Conservation (phyloP, 306 rosid genomes). For the Albizia julibrissin region DNA sequence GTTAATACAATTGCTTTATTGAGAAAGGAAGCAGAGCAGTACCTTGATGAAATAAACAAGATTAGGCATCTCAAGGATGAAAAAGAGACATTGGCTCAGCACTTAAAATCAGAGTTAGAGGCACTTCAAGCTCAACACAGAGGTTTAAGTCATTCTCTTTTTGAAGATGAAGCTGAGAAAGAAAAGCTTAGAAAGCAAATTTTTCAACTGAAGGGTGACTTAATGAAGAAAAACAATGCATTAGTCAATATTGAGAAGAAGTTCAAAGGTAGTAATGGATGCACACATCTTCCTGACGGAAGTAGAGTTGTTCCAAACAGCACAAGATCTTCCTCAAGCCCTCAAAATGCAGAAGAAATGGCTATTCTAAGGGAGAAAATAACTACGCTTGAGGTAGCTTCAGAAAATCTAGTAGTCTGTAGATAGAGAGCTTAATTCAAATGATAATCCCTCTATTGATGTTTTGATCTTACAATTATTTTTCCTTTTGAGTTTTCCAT, state of each 20-base stretch:
- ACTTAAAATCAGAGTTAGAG: constrained; percentile 61
- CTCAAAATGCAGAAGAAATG: constrained; percentile 59
- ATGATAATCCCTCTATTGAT: constrained; percentile 20
- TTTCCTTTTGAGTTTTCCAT: constrained; percentile 23
- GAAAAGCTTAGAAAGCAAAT: constrained; percentile 65
- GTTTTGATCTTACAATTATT: constrained; percentile 6
- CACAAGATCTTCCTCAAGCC: constrained; percentile 38
- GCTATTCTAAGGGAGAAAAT: constrained; percentile 61
- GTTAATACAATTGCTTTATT: constrained; percentile 53
- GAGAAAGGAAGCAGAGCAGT: constrained; percentile 68
- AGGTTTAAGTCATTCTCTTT: constrained; percentile 55
- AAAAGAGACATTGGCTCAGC: constrained; percentile 45
- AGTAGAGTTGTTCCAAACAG: constrained; percentile 40
- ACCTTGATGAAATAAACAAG: constrained; percentile 53
- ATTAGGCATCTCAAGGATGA: constrained; percentile 57
- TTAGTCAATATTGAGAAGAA: constrained; percentile 58
- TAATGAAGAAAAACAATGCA: constrained; percentile 67
- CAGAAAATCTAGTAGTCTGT: constrained; percentile 8
- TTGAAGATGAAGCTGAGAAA: constrained; percentile 74
- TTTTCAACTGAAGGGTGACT: constrained; percentile 54
- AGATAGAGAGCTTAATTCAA: constrained; percentile 28
- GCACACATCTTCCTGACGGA: constrained; percentile 46
- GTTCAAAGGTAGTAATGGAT: constrained; percentile 55
- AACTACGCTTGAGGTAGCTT: constrained; percentile 79
- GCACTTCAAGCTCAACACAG: constrained; percentile 54